Evolutionary conservation across 129 eudicot genomes (phyloP), one percentile per base, ranked within the genome.

Genomic region (Lactuca saligna): DNA sequence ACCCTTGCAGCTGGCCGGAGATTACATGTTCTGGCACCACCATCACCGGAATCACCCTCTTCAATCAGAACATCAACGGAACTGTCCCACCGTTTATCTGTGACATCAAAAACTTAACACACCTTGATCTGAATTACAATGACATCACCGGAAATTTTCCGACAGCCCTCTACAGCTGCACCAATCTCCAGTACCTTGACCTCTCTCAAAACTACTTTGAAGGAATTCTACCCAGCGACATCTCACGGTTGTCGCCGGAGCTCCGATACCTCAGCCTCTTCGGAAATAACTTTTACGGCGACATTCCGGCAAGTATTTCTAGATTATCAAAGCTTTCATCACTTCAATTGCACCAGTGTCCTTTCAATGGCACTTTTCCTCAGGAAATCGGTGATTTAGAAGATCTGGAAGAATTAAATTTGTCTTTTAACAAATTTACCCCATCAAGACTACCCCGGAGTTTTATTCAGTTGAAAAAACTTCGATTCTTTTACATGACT

Each of bases 321-420:
- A 32, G 58, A 14, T 54, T 85, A 0, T 14, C 72, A 5, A 62
- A 70, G 68, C 84, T 85, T 51, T 42, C 12, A 3, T 41, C 62
- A 3, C 84, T 85, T 6, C 61, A 53, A 6, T 71, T 90, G 5
- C 38, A 33, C 0, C 6, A 4, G 16, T 80, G 69, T 56, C 39
- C 44, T 54, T 78, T 84, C 61, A 90, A 90, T 10, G 91, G 88
- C 5, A 75, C 87, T 73, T 82, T 84, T 39, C 95, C 95, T 4
- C 54, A 82, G 17, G 89, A 86, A 67, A 75, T 87, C 1, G 91
- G 95, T 7, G 12, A 80, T 46, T 75, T 90, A 44, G 34, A 50
- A 0, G 75, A 82, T 62, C 91, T 90, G 51, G 87, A 87, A 69
- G 70, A 7, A n/a, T 49, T 90, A 8, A 56, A 29, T 4, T 14